Evolutionary conservation across 768 basidiomycete species (phyloP), one percentile per base, ranked within the genome.

Genomic region (Chalciporus chontae): DNA sequence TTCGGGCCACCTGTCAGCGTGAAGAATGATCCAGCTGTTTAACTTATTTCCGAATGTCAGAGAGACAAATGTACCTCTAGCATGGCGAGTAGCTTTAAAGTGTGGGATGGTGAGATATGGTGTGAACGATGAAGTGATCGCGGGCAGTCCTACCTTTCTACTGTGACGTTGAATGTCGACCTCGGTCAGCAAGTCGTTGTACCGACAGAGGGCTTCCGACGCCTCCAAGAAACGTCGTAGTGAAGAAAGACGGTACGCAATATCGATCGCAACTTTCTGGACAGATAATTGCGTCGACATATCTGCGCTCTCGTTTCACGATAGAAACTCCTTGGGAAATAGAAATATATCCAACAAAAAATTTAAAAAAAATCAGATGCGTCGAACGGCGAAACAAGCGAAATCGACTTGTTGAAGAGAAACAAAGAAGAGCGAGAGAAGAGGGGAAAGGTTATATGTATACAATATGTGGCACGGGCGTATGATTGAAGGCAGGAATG

Each of bases 31-130:
- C 39, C 23, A 23, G 45, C 55, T 14, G 46, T 41, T 40, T 27
- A 11, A 26, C 3, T 17, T 37, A 11, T 31, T 34, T 32, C 23
- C 48, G 18, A 47, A 27, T 11, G 32, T 9, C 29, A 26, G 53
- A 18, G 39, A 56, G 47, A 44, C 51, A 52, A 56, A 56, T 50
- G 67, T 71, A 81, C 80, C 79, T 81, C 79, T 41, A 74, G 67
- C 51, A 81, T 55, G 19, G 70, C 65, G 44, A 81, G 69, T 44
- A 81, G 68, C 80, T 81, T 54, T 42, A 24, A 1, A 44, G 45
- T n/a, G 26, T 39, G 24, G 43, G 14, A 23, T 2, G 36, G 21
- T 58, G 27, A 58, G 50, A 54, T 45, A 47, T 38, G 17, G 47
- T 36, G 29, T 4, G 5, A 44, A 21, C 5, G 3, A 18, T 27